Evolutionary conservation across 768 basidiomycete species (phyloP).

Genomic region (Tephrocybe rancida): DNA sequence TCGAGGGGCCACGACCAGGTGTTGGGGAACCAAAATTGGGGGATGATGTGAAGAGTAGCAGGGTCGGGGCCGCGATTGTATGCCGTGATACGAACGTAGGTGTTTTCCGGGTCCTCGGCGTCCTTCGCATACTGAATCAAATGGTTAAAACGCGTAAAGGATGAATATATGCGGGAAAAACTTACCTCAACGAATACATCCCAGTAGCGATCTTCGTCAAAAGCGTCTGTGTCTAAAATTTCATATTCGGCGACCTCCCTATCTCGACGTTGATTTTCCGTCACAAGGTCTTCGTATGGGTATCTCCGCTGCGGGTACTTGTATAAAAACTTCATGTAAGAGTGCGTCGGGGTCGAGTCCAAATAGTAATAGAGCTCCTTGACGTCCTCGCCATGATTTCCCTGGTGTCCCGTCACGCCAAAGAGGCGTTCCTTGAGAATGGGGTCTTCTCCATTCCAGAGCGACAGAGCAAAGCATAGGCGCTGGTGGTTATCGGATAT

Average conservation of each 20-base stretch:
- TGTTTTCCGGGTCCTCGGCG: slow-evolving; percentile 82
- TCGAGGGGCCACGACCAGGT: slow-evolving; percentile 94
- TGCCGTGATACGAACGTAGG: slow-evolving; percentile 92
- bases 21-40: slow-evolving; percentile 97
- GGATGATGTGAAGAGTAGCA: slow-evolving; percentile 91
- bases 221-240: slow-evolving; percentile 88
- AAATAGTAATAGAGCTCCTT: slow-evolving; percentile 99
- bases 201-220: slow-evolving; percentile 96
- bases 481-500: slow-evolving; percentile 97
- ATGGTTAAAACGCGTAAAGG: slow-evolving; percentile 6
- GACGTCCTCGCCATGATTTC: slow-evolving; percentile 99
- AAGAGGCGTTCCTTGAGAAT: slow-evolving; percentile 97
- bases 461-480: slow-evolving; percentile 84
- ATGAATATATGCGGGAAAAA: not conserved
- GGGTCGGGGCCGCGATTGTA: slow-evolving; percentile 98
- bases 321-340: slow-evolving; percentile 99
- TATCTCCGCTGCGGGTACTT: slow-evolving; percentile 94
- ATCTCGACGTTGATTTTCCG: slow-evolving; percentile 79
- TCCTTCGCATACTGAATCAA: slow-evolving; percentile 89
- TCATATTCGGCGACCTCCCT: slow-evolving; percentile 92
- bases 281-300: slow-evolving; percentile 93
- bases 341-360: slow-evolving; percentile 97
- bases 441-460: slow-evolving; percentile 95
- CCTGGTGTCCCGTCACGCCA: slow-evolving; percentile 95
- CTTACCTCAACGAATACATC: slow-evolving; percentile 96